Evolutionary conservation across 2,329 filamentous ascomycete genomes (phyloP), one percentile per base, ranked within the genome.

Genomic region (Fusarium irregulare): DNA sequence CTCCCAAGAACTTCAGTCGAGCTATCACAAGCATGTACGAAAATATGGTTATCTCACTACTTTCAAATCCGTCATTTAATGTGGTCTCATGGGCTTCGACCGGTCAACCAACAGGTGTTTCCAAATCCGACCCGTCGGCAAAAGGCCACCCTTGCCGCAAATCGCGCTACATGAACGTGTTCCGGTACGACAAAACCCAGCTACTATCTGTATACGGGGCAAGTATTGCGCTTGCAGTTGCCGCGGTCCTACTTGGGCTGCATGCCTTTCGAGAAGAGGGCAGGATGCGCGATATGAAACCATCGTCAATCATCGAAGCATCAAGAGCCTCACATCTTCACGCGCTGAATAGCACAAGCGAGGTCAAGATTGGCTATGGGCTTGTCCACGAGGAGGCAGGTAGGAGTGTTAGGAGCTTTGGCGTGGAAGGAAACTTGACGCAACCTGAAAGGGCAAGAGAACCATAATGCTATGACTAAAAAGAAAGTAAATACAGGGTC

Each of bases 311-410:
- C 0, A 50, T 72, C 0, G 46, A 45, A 11, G 59, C 64, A 0
- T 64, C 42, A 0, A 7, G 40, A 0, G 53, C 68, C 0, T 45
- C 56, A 10, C 56, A 61, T 11, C 70, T 67, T 0, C 2, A 50
- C 0, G 4, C 6, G 0, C 11, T 20, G 2, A n/a, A 0, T 2
- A n/a, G 7, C 4, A 25, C 3, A 5, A 30, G 1, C 1, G 4
- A 2, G 0, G 6, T 20, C 0, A 65, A 14, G 3, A 54, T 60
- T 18, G 59, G 59, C 0, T 68, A 60, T 10, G 59, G 64, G 0
- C 0, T 68, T 20, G 54, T 68, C 0, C 28, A 64, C 1, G 40
- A 61, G 1, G 32, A 55, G 13, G 21, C 10, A 11, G 59, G 49
- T 0, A 54, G 18, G 4, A 45, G 16, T 6, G 13, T 60, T 0